Base-by-base conservation (phyloP, 352 stramenopile species). In the Lagenidium sp. region DNA sequence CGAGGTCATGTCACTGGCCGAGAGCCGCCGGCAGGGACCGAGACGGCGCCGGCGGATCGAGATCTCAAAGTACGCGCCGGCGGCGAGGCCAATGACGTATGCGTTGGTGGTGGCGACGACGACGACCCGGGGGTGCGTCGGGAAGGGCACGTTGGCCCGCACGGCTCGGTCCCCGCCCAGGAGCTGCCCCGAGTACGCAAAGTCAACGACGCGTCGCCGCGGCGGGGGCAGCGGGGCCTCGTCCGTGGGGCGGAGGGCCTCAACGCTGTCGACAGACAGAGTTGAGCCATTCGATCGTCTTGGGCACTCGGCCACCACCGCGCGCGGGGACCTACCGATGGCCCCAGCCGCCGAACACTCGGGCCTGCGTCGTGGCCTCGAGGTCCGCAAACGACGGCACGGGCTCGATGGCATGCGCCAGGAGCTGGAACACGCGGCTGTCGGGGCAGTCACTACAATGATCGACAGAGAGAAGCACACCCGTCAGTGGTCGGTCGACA, bases 61-160 rank as follows among this genome's bases (percentile, higher is more conserved):
- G 38, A 88, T 65, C 48, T 92, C 80, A 47, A 87, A 92, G 42
- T 92, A 92, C 12, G 63, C 75, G 41, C 78, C 74, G 4, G 57
- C 48, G 12, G 69, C 52, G 8, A 88, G 50, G 11, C 77, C 75
- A 6, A 92, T 51, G 10, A 67, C 40, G 47, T 68, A 85, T 18
- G 49, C 37, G 5, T 50, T 36, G 25, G 44, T 16, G 11, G 7
- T n/a, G 4, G 46, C 67, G 24, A 82, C 74, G 8, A 88, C 69
- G 0, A 65, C 70, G 8, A 85, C 57, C 49, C 80, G 68, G 41
- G 83, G 65, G 11, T 63, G 65, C 24, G 53, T 68, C 19, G 65
- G 42, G 50, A 89, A 86, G 15, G 80, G 70, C 19, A 71, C 59
- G 38, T 93, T 90, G 2, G 74, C 46, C 4, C 77, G 73, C 23